Evolutionary conservation across 176 grass and related monocot genomes (phyloP).

Genomic region (Raddia guianensis): DNA sequence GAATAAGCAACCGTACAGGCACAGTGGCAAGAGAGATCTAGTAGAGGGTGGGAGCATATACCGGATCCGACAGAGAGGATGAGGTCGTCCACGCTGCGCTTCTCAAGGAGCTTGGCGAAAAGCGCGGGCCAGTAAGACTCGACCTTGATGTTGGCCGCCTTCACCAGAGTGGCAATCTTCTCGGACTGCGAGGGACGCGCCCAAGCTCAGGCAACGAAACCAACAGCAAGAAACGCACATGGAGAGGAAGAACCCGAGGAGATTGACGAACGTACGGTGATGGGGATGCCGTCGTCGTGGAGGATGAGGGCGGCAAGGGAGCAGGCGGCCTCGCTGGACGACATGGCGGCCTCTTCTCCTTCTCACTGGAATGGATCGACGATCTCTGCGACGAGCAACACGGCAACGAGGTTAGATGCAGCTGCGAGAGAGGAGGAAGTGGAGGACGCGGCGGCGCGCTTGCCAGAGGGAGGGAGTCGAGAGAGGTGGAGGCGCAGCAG

Average conservation of each 20-base stretch:
- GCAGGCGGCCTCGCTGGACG: constrained; percentile 73
- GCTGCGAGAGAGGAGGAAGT: background rate
- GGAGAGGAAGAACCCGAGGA: background rate
- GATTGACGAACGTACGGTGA: constrained; percentile 49
- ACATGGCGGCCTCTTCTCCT: constrained; percentile 38
- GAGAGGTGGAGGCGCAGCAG: constrained; percentile 36
- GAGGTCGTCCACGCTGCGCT: constrained; percentile 72
- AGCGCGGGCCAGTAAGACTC: constrained; percentile 82
- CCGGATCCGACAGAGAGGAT: constrained; percentile 80
- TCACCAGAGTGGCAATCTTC: constrained; percentile 66
- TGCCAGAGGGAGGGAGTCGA: constrained; percentile 12
- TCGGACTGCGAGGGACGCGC: constrained; percentile 34
- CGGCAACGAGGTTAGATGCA: background rate
- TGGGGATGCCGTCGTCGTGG: constrained; percentile 69
- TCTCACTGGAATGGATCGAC: constrained; percentile 31
- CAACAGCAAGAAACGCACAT: background rate
- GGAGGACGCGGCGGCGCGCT: background rate
- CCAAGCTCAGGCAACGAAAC: background rate
- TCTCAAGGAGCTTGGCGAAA: constrained; percentile 81
- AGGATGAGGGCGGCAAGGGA: constrained; percentile 83
- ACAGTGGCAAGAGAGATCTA: background rate
- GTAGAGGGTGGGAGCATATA: background rate
- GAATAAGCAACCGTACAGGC: too few species aligned
- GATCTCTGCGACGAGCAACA: background rate
- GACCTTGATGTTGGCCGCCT: constrained; percentile 76